Percentiles rank a stretch among this genome's conserved stretches.
Evolutionary conservation across 139 green algal species (phyloP).

Genomic region (Pleodorina starrii): DNA sequence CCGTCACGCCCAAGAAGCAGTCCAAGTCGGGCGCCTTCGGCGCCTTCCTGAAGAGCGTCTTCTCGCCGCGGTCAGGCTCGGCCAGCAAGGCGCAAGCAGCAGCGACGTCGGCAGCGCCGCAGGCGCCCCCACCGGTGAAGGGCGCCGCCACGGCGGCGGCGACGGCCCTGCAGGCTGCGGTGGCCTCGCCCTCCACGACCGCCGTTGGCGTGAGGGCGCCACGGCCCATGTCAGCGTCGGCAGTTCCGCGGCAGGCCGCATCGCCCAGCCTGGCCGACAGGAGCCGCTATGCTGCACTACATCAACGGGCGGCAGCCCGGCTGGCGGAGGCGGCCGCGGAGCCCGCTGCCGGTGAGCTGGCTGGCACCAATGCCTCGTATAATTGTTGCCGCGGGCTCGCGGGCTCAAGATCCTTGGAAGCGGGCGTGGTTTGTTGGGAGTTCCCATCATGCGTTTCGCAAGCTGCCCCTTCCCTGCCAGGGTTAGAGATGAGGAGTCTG

Average conservation of each 20-base stretch:
- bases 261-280: slow-evolving; percentile 8
- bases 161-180: too few species aligned
- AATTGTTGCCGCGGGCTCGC: too few species aligned
- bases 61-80: background rate
- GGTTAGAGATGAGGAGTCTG: too few species aligned
- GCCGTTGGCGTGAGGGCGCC: background rate
- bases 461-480: too few species aligned
- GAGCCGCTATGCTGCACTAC: slow-evolving; percentile 3
- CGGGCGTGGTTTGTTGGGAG: too few species aligned
- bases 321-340: slow-evolving; percentile 22
- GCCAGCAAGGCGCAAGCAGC: background rate
- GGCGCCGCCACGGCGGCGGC: too few species aligned
- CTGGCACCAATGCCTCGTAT: too few species aligned
- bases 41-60: slow-evolving; percentile 24
- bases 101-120: background rate
- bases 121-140: background rate
- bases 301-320: slow-evolving; percentile 28
- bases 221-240: slow-evolving; percentile 2
- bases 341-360: background rate
- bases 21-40: slow-evolving; percentile 10
- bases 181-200: background rate
- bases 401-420: too few species aligned
- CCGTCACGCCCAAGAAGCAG: slow-evolving; percentile 5
- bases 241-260: background rate
- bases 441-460: too few species aligned